These are phyloP conservation scores for Solanum raphanifolium DNA, from an alignment of 257 asterid genomes.

Conservation along the genomic window DNA sequence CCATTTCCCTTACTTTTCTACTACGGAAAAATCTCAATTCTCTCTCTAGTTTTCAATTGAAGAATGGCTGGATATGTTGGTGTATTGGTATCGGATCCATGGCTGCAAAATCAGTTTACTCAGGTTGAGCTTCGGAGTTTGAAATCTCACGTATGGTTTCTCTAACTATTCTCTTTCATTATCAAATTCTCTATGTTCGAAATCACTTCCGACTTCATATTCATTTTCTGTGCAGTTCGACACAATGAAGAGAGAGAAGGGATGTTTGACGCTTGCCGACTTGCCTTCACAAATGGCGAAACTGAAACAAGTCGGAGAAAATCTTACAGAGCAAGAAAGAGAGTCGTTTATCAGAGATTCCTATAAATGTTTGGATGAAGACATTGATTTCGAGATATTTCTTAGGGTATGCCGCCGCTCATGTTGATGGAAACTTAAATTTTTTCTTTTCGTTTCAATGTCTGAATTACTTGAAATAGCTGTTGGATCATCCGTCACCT, in stretches of 20 bases:
- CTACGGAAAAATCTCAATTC: background rate
- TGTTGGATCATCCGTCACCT: background rate
- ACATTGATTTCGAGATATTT: conserved; percentile 84
- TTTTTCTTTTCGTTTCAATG: background rate
- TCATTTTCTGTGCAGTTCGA: conserved; percentile 37
- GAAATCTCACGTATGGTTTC: conserved; percentile 6
- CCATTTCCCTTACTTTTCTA: background rate
- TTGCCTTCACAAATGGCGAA: conserved; percentile 75
- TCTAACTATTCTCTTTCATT: background rate
- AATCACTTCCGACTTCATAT: background rate
- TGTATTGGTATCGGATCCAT: conserved; percentile 13
- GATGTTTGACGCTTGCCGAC: conserved; percentile 55
- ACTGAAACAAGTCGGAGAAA: conserved; percentile 86
- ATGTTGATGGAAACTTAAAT: background rate
- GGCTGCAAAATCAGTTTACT: conserved; percentile 16
- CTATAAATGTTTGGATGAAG: conserved; percentile 51
- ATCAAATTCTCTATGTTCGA: background rate
- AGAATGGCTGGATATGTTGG: conserved; percentile 14
- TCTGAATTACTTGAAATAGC: background rate
- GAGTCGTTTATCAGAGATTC: conserved; percentile 60
- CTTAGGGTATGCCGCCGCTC: conserved; percentile 46
- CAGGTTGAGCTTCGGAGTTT: conserved; percentile 12
- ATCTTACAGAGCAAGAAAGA: conserved; percentile 71
- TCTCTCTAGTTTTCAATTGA: background rate
- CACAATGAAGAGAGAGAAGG: conserved; percentile 67